These are phyloP conservation scores for Beta corolliflora DNA, from an alignment of 179 eudicot species.

Conservation along the genomic window DNA sequence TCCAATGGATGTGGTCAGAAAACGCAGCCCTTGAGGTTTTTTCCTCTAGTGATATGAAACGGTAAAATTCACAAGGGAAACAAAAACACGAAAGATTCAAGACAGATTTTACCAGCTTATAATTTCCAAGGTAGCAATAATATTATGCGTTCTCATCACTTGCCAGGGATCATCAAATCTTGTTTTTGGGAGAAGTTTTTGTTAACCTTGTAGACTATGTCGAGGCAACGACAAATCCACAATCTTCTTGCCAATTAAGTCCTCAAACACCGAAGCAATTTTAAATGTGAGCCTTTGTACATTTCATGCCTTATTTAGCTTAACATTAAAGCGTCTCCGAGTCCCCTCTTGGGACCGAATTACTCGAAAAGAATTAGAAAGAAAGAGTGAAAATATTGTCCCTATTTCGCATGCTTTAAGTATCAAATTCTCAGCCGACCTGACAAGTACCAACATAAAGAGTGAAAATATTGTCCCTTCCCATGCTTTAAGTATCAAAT, in stretches of 20 bases:
- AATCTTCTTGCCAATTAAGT: constrained; percentile 43
- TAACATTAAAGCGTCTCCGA: not conserved
- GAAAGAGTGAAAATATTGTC: not conserved
- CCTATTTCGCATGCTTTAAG: not conserved
- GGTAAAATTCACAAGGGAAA: too few relatives aligned
- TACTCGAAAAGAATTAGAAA: not conserved
- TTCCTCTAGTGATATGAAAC: too few relatives aligned
- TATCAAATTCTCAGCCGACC: not conserved
- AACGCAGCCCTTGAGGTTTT: too few relatives aligned
- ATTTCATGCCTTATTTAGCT: not conserved
- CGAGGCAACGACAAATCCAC: constrained; percentile 37
- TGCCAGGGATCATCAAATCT: constrained; percentile 50
- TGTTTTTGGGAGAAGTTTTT: constrained; percentile 44
- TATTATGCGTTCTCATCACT: too few relatives aligned
- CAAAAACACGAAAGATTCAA: too few relatives aligned
- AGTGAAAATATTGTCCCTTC: too few relatives aligned
- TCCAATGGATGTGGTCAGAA: too few relatives aligned
- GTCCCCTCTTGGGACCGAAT: not conserved
- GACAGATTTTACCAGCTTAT: too few relatives aligned
- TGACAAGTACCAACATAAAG: not conserved
- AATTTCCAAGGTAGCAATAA: too few relatives aligned
- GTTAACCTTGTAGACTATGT: constrained; percentile 46
- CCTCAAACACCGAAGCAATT: constrained; percentile 41
- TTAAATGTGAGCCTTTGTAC: constrained; percentile 40
- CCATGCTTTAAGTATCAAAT: too few relatives aligned